phyloP scores from a whole-genome alignment of 345 rosid species.

The Limnanthes douglasii region DNA sequence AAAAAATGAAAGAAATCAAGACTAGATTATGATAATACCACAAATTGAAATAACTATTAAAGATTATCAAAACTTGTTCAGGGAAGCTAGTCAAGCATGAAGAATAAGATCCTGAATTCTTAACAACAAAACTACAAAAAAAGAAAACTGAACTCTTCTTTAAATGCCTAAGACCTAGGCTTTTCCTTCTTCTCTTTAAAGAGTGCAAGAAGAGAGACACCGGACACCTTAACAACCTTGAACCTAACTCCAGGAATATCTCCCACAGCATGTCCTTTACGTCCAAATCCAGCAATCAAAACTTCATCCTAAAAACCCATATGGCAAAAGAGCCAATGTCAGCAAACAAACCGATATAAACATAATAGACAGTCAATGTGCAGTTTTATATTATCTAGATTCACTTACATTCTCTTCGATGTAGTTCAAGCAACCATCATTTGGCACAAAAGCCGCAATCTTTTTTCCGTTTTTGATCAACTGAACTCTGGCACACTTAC shows the following conservation, averaged over 20 bases:
- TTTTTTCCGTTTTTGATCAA: slow-evolving; percentile 88
- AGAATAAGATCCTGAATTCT: too few species aligned
- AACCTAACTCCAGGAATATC: slow-evolving; percentile 73
- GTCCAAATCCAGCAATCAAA: slow-evolving; percentile 56
- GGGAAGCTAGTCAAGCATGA: too few species aligned
- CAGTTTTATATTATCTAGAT: background rate
- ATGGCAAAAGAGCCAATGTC: background rate
- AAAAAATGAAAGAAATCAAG: too few species aligned
- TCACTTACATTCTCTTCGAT: slow-evolving; percentile 68
- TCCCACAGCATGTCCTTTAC: slow-evolving; percentile 47
- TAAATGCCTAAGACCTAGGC: slow-evolving; percentile 39
- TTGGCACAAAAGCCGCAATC: slow-evolving; percentile 94
- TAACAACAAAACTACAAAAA: too few species aligned
- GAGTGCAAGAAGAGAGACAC: slow-evolving; percentile 53
- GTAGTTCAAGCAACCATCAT: slow-evolving; percentile 93
- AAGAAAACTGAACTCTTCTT: too few species aligned
- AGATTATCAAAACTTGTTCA: too few species aligned
- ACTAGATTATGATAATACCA: too few species aligned
- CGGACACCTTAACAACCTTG: slow-evolving; percentile 68
- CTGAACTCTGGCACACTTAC: slow-evolving; percentile 94
- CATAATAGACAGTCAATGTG: background rate
- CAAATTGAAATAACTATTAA: too few species aligned
- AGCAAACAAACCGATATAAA: background rate
- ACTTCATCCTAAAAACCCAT: slow-evolving; percentile 36
- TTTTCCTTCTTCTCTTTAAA: slow-evolving; percentile 62